Evolutionary conservation across 139 green algal genomes (phyloP).

Genomic region (Diplosphaera chodatii): DNA sequence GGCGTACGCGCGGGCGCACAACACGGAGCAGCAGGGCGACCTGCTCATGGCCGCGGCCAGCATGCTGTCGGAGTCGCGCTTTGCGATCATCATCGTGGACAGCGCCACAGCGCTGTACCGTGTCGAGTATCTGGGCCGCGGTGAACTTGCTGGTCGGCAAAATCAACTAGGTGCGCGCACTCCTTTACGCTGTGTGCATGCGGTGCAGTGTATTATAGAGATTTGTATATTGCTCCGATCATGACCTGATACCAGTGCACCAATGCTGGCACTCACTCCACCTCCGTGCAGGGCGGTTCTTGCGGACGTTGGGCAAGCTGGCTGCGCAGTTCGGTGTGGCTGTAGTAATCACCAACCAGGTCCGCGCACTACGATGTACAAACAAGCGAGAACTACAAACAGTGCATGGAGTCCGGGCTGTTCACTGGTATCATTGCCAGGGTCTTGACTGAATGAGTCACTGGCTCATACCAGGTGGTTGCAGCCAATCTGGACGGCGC

Average conservation of each 20-base stretch:
- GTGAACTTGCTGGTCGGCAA: slow-evolving; percentile 84
- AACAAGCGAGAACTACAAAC: no score
- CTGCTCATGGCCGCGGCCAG: slow-evolving; percentile 81
- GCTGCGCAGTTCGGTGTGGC: slow-evolving; percentile 95
- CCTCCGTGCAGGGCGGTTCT: slow-evolving; percentile 70
- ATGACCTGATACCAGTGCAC: no score
- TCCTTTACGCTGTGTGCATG: no score
- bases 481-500: slow-evolving; percentile 87
- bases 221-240: no score
- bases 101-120: slow-evolving; percentile 88
- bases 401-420: no score
- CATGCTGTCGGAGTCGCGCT: slow-evolving; percentile 92
- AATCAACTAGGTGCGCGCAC: slow-evolving; percentile 59
- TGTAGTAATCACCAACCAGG: slow-evolving; percentile 97
- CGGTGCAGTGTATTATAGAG: no score
- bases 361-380: no score
- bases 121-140: slow-evolving; percentile 46
- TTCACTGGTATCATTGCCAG: no score
- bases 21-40: slow-evolving; percentile 94
- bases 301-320: slow-evolving; percentile 79
- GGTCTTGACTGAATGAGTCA: no score
- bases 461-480: no score
- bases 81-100: slow-evolving; percentile 94
- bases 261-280: no score
- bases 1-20: slow-evolving; percentile 94